Conservation (phyloP, 352 stramenopile species). For the Globisporangium cederbergense region DNA sequence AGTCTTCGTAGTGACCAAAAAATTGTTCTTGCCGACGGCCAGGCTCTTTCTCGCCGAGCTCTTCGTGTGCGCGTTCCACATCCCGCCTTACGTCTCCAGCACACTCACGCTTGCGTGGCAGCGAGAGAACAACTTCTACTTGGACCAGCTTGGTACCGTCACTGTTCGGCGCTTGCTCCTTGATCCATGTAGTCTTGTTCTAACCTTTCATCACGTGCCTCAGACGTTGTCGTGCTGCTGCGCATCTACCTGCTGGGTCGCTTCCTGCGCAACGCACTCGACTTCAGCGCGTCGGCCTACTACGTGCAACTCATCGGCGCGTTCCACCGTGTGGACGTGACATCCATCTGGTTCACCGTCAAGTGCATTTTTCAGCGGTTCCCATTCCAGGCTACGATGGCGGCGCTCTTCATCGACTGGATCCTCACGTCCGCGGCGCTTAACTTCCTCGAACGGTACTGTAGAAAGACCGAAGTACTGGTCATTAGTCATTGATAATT, state of each 20-base stretch:
- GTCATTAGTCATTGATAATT: background rate
- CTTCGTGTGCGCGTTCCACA: slow-evolving; percentile 36
- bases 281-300: slow-evolving; percentile 33
- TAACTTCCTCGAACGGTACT: slow-evolving; percentile 57
- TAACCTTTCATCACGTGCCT: background rate
- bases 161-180: background rate
- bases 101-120: slow-evolving; percentile 27
- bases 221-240: slow-evolving; percentile 46
- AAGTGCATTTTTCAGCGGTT: slow-evolving; percentile 58
- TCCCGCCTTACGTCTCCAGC: slow-evolving; percentile 31
- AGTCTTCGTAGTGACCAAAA: background rate
- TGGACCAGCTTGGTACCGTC: slow-evolving; percentile 49
- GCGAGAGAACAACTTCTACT: slow-evolving; percentile 26
- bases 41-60: slow-evolving; percentile 44
- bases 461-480: no score
- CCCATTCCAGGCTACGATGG: slow-evolving; percentile 36
- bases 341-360: slow-evolving; percentile 54
- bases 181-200: background rate
- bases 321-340: slow-evolving; percentile 55
- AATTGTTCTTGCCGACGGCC: background rate
- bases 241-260: slow-evolving; percentile 56
- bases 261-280: slow-evolving; percentile 45
- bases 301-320: slow-evolving; percentile 40
- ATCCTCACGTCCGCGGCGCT: slow-evolving; percentile 47
- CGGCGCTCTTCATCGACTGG: slow-evolving; percentile 46